Base-by-base conservation (phyloP, 352 stramenopile genomes). In the Globisporangium canariense region DNA sequence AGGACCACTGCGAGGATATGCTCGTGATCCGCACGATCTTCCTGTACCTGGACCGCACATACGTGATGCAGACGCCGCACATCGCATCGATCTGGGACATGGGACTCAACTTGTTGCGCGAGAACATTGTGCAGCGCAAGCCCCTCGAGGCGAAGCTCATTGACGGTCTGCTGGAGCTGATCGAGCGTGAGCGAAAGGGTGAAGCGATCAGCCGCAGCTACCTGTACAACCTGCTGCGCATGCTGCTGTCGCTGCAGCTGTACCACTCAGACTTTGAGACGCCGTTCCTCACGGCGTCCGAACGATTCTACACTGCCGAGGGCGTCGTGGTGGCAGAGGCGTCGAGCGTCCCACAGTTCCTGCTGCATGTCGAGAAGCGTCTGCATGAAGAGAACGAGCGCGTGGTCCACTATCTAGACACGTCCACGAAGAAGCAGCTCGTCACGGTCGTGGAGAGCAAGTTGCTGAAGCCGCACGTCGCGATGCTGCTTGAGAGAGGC, bases 11-110 rank as follows among this genome's bases (percentile, higher is more conserved):
- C 70, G 80, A 93, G 51, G 86, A 97, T 40, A 92, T 98, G 86
- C 82, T 94, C 34, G 94, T 93, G 43, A 93, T 98, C 61, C 89
- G 93, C 56, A 97, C 90, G 58, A 96, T 98, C 46, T 98, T 98
- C 63, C 75, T 98, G 41, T 98, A 97, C 59, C 69, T 98, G 50
- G 93, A 98, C 71, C 81, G 90, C 40, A 96, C 88, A 50, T 95
- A 96, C 67, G 83, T 96, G 18, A 91, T 96, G 71, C 85, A 93
- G 71, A 91, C 85, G 36, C 76, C 82, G 10, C 86, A 88, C 60
- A 80, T 97, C 25, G 76, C 79, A 28, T 94, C 86, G 45, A 96
- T 98, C 56, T 98, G 89, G 87, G 93, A 98, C 55, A 87, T 98
- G 77, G 93, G 91, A 10, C 76, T 98, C 16, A 78, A 88, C 11